Evolutionary conservation across 139 green algal genomes (phyloP).

Genomic region (Pleodorina starrii): DNA sequence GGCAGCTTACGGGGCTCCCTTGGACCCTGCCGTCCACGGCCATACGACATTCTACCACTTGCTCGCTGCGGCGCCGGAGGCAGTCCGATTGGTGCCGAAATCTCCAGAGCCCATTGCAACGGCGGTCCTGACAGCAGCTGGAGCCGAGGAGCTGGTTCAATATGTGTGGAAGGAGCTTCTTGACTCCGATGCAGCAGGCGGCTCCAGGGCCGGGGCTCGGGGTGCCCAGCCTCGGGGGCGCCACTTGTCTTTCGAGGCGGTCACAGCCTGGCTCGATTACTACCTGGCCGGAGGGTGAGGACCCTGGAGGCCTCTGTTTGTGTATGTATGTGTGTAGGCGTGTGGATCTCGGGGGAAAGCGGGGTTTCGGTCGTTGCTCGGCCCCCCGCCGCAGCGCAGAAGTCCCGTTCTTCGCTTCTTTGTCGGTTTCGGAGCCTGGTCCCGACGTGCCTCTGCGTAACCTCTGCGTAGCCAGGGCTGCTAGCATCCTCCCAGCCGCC

Average conservation of each 20-base stretch:
- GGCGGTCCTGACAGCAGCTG: slow-evolving; percentile 6
- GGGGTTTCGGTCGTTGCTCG: background rate
- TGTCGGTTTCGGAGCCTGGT: background rate
- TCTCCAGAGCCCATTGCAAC: background rate
- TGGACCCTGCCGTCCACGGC: background rate
- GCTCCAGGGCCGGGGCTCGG: too few relatives aligned
- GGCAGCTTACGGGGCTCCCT: background rate
- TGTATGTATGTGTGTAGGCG: too few relatives aligned
- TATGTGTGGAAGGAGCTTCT: background rate
- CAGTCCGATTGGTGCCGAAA: background rate
- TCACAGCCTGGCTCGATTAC: background rate
- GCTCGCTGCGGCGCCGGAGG: background rate
- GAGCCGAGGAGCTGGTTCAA: background rate
- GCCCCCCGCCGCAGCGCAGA: background rate
- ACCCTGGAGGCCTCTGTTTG: background rate
- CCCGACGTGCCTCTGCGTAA: background rate
- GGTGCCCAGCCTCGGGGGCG: background rate
- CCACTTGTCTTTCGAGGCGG: slow-evolving; percentile 23
- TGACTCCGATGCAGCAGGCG: background rate
- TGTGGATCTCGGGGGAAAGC: too few relatives aligned
- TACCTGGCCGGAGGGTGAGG: slow-evolving; percentile 27
- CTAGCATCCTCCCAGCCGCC: too few relatives aligned
- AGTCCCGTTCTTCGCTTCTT: too few relatives aligned
- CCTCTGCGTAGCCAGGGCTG: too few relatives aligned
- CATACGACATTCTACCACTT: background rate